Conservation (phyloP, 345 rosid genomes). For the Litchi chinensis region DNA sequence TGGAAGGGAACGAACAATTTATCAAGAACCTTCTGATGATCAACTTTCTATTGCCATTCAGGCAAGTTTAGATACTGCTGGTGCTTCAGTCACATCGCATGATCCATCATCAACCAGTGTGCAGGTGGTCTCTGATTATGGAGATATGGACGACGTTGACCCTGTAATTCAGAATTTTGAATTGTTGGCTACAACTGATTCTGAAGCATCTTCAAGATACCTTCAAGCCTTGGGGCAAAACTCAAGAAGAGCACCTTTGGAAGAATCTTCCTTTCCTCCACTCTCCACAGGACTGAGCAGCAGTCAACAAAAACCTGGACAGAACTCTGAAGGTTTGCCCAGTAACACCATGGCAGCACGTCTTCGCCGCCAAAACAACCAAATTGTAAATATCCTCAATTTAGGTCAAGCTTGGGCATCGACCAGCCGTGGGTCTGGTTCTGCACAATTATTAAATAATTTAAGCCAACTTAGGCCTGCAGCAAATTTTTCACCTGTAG, state of each 20-base stretch:
- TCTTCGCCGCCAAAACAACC: constrained; percentile 53
- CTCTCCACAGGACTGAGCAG: constrained; percentile 45
- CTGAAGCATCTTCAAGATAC: constrained; percentile 66
- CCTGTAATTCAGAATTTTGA: constrained; percentile 66
- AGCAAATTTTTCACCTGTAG: constrained; percentile 23
- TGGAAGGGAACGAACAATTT: constrained; percentile 72
- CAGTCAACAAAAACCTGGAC: constrained; percentile 51
- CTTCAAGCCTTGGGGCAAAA: constrained; percentile 79
- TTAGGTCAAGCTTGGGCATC: constrained; percentile 68
- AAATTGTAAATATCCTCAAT: constrained; percentile 33
- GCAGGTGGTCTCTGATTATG: constrained; percentile 44
- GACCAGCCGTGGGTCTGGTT: constrained; percentile 38
- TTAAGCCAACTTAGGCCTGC: constrained; percentile 32
- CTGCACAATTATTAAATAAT: constrained; percentile 34
- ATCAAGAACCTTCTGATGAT: constrained; percentile 66
- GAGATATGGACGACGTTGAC: constrained; percentile 47
- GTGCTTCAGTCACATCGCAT: constrained; percentile 32
- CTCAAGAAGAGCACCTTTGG: constrained; percentile 57
- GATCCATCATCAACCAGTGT: constrained; percentile 49
- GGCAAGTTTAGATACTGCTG: constrained; percentile 54
- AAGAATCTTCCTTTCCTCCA: constrained; percentile 91
- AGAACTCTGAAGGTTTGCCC: constrained; percentile 45
- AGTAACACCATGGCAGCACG: constrained; percentile 71
- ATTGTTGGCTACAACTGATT: constrained; percentile 46
- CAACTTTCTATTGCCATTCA: constrained; percentile 59